Evolutionary conservation across 352 stramenopile species (phyloP).

Genomic region (Phytophthora meadii): DNA sequence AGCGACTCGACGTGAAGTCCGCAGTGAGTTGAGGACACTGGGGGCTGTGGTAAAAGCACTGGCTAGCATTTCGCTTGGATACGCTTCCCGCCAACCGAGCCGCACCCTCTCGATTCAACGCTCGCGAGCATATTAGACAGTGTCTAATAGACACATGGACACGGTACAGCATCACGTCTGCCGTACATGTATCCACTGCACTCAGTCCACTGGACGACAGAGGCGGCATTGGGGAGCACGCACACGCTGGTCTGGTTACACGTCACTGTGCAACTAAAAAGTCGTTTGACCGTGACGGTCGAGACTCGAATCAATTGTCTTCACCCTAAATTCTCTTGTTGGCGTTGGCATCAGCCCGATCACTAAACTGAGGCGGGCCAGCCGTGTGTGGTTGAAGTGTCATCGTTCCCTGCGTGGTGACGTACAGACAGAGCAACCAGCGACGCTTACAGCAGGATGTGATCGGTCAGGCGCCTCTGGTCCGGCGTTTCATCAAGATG

Average conservation of each 20-base stretch:
- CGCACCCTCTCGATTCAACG: constrained; percentile 20
- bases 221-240: neutral
- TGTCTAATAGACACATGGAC: constrained; percentile 1
- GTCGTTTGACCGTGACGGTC: neutral
- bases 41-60: no score
- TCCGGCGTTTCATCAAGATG: constrained; percentile 22
- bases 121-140: constrained; percentile 13
- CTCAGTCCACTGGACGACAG: no score
- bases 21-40: no score
- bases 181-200: no score
- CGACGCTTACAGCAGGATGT: constrained; percentile 5
- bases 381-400: constrained; percentile 20
- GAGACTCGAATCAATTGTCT: neutral
- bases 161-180: neutral
- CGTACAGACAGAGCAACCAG: constrained; percentile 10
- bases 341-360: neutral
- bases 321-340: neutral
- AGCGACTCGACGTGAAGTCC: no score
- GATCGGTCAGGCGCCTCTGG: constrained; percentile 10
- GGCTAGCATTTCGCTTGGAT: no score
- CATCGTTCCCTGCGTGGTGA: constrained; percentile 4
- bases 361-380: constrained; percentile 6
- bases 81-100: neutral
- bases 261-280: neutral
- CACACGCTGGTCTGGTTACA: neutral